Percentiles rank a stretch among this genome's conserved stretches.
phyloP scores from a whole-genome alignment of 2,329 filamentous ascomycete species.

The Verticillium zaregamsianum region DNA sequence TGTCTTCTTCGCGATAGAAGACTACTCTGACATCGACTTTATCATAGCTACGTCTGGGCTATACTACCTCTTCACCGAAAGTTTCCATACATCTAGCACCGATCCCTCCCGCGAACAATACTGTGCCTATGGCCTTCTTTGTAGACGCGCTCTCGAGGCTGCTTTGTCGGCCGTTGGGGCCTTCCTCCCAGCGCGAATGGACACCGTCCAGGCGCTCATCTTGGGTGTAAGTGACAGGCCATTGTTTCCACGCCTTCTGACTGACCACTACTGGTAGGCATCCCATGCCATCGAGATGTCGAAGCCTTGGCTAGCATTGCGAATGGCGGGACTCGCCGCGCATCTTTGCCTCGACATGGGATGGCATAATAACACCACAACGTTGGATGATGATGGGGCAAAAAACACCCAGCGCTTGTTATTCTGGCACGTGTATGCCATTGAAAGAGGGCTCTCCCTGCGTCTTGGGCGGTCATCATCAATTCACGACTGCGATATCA shows the following conservation, averaged over 20 bases:
- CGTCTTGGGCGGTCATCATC: constrained; percentile 54
- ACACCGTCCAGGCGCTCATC: not conserved
- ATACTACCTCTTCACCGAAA: constrained; percentile 44
- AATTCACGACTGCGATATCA: constrained; percentile 55
- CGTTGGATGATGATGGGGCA: not conserved
- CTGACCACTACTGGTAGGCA: not conserved
- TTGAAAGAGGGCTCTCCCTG: constrained; percentile 55
- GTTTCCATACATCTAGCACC: not conserved
- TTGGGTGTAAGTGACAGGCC: not conserved
- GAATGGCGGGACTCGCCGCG: not conserved
- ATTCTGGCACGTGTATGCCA: constrained; percentile 50
- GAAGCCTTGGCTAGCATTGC: constrained; percentile 4
- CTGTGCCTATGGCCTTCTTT: not conserved
- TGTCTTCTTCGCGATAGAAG: constrained; percentile 48
- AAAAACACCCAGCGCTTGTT: constrained; percentile 13
- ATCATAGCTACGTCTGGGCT: constrained; percentile 44
- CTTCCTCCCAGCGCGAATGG: not conserved
- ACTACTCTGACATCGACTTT: constrained; percentile 44
- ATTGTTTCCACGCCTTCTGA: too few species aligned
- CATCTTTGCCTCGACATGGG: constrained; percentile 3
- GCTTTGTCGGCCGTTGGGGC: not conserved
- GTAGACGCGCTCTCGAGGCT: not conserved
- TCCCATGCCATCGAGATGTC: constrained; percentile 4
- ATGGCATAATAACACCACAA: constrained; percentile 13
- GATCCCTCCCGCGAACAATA: too few species aligned